A percentile compares a stretch with the other conserved stretches of the same genome.
phyloP scores from a whole-genome alignment of 139 green algal species.

The Picochlorum sp. region DNA sequence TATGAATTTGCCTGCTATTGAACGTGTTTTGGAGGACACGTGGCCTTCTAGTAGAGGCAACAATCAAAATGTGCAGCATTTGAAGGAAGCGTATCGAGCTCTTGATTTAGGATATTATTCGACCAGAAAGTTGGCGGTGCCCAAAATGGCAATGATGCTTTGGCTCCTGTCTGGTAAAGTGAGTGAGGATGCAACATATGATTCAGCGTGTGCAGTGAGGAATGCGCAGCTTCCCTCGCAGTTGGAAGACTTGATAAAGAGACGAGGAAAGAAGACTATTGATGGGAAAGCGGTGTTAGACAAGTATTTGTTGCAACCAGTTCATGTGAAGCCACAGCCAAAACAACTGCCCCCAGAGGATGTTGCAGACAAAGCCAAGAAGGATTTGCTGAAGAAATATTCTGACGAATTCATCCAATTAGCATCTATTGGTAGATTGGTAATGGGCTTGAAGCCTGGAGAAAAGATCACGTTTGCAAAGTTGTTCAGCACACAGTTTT shows the following conservation, averaged over 20 bases:
- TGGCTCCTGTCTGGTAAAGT: conserved; percentile 17
- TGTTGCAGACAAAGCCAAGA: background rate
- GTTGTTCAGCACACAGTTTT: conserved; percentile 28
- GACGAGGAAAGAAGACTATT: background rate
- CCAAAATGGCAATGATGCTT: conserved; percentile 16
- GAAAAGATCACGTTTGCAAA: conserved; percentile 19
- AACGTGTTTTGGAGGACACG: background rate
- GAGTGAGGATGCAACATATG: conserved; percentile 8
- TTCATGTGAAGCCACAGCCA: background rate
- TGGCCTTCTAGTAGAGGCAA: conserved; percentile 13
- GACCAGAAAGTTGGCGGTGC: conserved; percentile 1
- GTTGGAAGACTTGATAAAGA: background rate
- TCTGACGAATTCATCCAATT: conserved; percentile 13
- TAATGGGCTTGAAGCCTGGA: conserved; percentile 16
- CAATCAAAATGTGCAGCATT: conserved; percentile 1
- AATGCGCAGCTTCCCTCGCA: background rate
- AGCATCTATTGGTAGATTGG: conserved; percentile 3
- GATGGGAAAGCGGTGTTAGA: background rate
- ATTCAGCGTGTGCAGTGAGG: background rate
- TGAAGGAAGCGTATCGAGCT: background rate
- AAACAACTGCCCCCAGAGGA: background rate
- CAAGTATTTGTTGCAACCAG: background rate
- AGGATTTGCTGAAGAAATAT: conserved; percentile 1
- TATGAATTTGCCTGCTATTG: background rate
- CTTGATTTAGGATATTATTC: conserved; percentile 6